phyloP scores from a whole-genome alignment of 352 stramenopile genomes.

The Globisporangium uncinulatum region DNA sequence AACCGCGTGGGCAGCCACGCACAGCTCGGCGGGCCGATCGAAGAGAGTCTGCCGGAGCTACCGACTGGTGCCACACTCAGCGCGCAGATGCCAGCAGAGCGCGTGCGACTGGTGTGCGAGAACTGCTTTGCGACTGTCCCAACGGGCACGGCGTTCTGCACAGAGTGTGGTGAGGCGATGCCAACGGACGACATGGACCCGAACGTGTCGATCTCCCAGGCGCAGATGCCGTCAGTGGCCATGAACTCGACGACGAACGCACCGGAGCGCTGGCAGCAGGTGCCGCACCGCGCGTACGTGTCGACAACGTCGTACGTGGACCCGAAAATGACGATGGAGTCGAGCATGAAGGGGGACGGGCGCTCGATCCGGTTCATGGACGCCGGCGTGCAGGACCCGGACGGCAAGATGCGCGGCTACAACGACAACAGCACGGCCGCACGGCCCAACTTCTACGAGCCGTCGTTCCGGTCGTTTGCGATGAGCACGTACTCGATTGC shows the following conservation, averaged over 20 bases:
- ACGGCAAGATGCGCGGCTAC: constrained; percentile 80
- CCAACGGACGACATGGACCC: constrained; percentile 60
- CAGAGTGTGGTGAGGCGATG: constrained; percentile 86
- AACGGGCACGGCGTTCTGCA: constrained; percentile 81
- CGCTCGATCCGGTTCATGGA: constrained; percentile 88
- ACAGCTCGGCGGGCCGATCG: constrained; percentile 44
- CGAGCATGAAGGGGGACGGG: constrained; percentile 64
- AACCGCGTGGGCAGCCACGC: constrained; percentile 80
- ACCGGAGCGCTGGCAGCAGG: constrained; percentile 78
- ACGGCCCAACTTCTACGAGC: constrained; percentile 81
- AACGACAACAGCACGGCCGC: constrained; percentile 62
- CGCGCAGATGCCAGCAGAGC: constrained; percentile 46
- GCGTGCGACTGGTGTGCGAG: constrained; percentile 82
- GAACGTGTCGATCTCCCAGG: constrained; percentile 84
- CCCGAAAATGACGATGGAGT: constrained; percentile 73
- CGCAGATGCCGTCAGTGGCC: constrained; percentile 77
- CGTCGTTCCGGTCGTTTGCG: constrained; percentile 85
- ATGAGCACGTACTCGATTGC: constrained; percentile 89
- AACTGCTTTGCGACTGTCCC: constrained; percentile 88
- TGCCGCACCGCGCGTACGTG: constrained; percentile 79
- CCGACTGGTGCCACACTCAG: constrained; percentile 59
- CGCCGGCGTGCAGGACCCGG: constrained; percentile 70
- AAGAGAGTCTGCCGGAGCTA: constrained; percentile 71
- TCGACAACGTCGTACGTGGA: constrained; percentile 87
- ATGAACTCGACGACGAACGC: constrained; percentile 77